Percentiles rank a stretch among this genome's conserved stretches.
Evolutionary conservation across 1,284 basidiomycete genomes (phyloP).

Genomic region (Sanguinoderma infundibulare): DNA sequence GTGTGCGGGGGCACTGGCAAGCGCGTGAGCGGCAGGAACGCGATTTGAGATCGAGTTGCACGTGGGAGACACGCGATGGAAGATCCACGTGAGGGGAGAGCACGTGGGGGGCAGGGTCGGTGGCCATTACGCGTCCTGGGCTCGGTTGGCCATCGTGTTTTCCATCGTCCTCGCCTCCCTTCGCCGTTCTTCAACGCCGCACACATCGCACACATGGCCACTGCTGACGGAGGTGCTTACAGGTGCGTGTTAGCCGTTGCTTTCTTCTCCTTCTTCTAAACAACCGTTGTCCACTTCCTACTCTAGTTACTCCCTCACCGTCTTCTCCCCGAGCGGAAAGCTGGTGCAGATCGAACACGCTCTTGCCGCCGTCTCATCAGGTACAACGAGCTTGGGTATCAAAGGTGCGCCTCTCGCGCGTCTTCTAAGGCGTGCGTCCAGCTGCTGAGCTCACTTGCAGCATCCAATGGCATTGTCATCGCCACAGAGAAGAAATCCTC

Average conservation of each 20-base stretch:
- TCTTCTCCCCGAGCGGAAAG: constrained; percentile 98
- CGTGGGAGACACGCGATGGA: neutral
- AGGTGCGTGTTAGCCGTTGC: constrained; percentile 51
- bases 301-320: constrained; percentile 94
- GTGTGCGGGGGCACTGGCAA: too few species aligned
- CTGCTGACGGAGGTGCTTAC: constrained; percentile 80
- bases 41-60: neutral
- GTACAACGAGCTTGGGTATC: constrained; percentile 97
- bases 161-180: constrained; percentile 5
- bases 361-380: constrained; percentile 94
- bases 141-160: constrained; percentile 21
- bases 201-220: constrained; percentile 53
- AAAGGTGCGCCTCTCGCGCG: constrained; percentile 69
- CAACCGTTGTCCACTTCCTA: constrained; percentile 13
- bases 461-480: constrained; percentile 98
- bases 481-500: constrained; percentile 99
- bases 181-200: neutral
- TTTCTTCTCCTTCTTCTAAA: constrained; percentile 13
- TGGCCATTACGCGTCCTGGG: constrained; percentile 25
- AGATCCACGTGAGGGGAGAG: neutral
- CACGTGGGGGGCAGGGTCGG: constrained; percentile 24
- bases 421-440: constrained; percentile 1
- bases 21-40: constrained; percentile 11
- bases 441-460: constrained; percentile 46
- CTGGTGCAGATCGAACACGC: constrained; percentile 99